Evolutionary conservation across 2,329 filamentous ascomycete genomes (phyloP), one percentile per base, ranked within the genome.

Genomic region (Lasiodiplodia gonubiensis): DNA sequence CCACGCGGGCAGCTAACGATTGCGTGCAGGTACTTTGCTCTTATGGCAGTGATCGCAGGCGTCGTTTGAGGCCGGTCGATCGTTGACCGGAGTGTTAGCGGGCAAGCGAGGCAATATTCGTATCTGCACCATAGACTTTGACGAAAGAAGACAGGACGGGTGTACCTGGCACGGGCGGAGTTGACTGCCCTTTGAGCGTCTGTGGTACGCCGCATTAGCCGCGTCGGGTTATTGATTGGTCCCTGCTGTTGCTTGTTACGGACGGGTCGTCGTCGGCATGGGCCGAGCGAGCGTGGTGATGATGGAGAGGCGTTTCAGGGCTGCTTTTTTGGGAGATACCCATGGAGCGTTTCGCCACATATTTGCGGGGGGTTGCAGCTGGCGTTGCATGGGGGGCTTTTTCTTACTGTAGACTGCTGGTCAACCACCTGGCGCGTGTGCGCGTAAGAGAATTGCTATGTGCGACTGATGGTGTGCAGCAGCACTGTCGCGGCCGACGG

Each of bases 1-100:
- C 54, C 33, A 59, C 35, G 54, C 54, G 54, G 21, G 39, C 23
- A 39, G 33, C 53, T 68, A 68, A 71, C 67, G n/a, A 46, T 67
- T 14, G 42, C 51, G 33, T 68, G 70, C 72, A 81, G 79, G 70
- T 81, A 80, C 76, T 79, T 80, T 68, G 76, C 75, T 68, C 59
- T 78, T 52, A 79, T 80, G 77, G 74, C 74, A 69, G 68, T 81
- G 55, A 76, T 83, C 70, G 79, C 80, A 66, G 78, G 73, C 64
- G 67, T 78, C 42, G 74, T 67, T 66, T 66, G 64, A 66, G 64
- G 30, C 18, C 49, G 11, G 46, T 51, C 59, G 59, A 63, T 52
- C 59, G 10, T 51, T 35, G 42, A 51, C 37, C 42, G 25, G 39
- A 37, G 59, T 46, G 21, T 39, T 27, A 39, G 18, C 16, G 27